Base-by-base conservation (phyloP, 2,329 filamentous ascomycete species). In the Talaromyces marneffei region DNA sequence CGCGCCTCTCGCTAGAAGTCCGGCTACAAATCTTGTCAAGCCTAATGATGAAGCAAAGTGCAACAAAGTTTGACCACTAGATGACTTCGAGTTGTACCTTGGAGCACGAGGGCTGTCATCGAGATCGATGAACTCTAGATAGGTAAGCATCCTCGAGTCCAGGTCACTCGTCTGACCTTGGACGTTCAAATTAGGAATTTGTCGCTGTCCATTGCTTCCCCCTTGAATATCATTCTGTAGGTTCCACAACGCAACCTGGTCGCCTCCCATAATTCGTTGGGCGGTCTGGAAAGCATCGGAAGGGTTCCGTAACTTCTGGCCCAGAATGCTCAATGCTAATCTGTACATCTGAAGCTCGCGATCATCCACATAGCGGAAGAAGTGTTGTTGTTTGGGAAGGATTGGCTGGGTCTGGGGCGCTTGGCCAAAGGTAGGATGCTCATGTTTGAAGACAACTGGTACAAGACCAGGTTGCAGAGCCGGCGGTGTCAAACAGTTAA, bases 401-500 rank as follows among this genome's bases (percentile, higher is more conserved):
- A 76, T 66, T 42, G 74, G 69, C 52, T 77, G 76, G 39, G 75
- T 67, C 50, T 75, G 75, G 63, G 79, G 77, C 48, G 78, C 68
- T 61, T 78, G 76, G 40, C 77, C 77, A 63, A 80, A 80, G 5
- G 78, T 79, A 35, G 80, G 78, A 64, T 78, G 75, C 60, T 80
- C 75, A 65, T 84, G 81, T 66, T 84, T 86, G 68, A 92, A 85
- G 0, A 87, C 86, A 31, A 94, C 89, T 3, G 84, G 80, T 1
- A 95, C 91, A 48, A 83, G 78, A 4, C 90, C 89, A 0, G 87
- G 80, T 29, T 84, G 80, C 5, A 85, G 75, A 12, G 87, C 86
- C 3, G 91, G 89, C 4, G 91, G 91, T 9, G 92, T 79, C 50
- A 92, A 79, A 68, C 90, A 93, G 58, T 92, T 88, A 20, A 95